Percentiles rank a stretch among this genome's conserved stretches.
Evolutionary conservation across 106 monocot species (phyloP).

Genomic region (Cymbidium sinense): DNA sequence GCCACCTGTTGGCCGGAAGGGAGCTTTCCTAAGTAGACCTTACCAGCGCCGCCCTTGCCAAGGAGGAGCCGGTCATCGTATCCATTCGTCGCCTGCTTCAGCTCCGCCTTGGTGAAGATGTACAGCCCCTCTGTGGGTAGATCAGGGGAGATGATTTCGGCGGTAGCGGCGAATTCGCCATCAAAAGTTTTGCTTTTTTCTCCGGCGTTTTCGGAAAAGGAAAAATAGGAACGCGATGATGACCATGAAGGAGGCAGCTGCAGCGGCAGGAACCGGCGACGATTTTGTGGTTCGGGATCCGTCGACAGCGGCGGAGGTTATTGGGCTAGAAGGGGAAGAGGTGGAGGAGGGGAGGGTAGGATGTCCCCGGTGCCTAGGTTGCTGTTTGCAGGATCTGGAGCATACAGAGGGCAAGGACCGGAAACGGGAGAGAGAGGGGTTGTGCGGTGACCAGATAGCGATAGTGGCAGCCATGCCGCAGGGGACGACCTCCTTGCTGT

Average conservation of each 20-base stretch:
- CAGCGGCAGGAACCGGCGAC: constrained; percentile 28
- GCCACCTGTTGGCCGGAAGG: constrained; percentile 73
- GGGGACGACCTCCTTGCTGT: constrained; percentile 46
- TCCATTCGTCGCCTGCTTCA: constrained; percentile 46
- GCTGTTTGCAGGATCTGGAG: constrained; percentile 40
- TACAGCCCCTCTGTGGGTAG: constrained; percentile 75
- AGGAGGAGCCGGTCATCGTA: constrained; percentile 45
- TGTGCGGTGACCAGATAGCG: constrained; percentile 31
- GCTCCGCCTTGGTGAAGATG: constrained; percentile 74
- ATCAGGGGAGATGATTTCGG: constrained; percentile 5
- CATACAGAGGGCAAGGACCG: constrained; percentile 42
- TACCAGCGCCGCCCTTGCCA: constrained; percentile 64
- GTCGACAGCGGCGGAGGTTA: neutral
- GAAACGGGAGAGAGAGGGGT: constrained; percentile 28
- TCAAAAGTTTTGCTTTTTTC: neutral
- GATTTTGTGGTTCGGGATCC: constrained; percentile 20
- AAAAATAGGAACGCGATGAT: constrained; percentile 13
- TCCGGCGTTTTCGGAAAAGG: constrained; percentile 3
- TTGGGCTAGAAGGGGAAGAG: constrained; percentile 16
- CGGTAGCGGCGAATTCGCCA: neutral
- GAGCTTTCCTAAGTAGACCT: constrained; percentile 65
- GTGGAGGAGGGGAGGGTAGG: constrained; percentile 38
- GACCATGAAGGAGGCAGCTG: constrained; percentile 7
- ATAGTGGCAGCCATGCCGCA: constrained; percentile 65
- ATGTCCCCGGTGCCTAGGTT: constrained; percentile 26